A percentile compares a stretch with the other conserved stretches of the same genome.
phyloP scores from a whole-genome alignment of 768 basidiomycete species.

The Leucocoprinus sp. region DNA sequence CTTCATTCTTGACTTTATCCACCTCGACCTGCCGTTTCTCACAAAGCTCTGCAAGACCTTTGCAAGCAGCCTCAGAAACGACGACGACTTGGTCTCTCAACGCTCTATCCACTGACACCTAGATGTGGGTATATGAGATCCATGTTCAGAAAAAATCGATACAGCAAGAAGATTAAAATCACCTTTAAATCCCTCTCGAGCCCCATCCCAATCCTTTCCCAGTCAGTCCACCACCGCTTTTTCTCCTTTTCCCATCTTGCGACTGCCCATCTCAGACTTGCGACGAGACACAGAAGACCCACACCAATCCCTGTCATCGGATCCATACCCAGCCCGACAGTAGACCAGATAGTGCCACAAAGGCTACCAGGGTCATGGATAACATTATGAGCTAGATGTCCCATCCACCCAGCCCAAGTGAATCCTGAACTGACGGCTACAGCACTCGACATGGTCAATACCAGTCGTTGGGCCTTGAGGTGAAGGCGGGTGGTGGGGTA shows the following conservation, averaged over 20 bases:
- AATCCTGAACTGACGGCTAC: constrained; percentile 41
- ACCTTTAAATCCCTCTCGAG: constrained; percentile 60
- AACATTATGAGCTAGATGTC: constrained; percentile 32
- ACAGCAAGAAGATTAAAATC: constrained; percentile 2
- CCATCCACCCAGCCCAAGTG: constrained; percentile 55
- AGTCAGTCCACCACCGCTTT: constrained; percentile 61
- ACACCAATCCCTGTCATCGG: constrained; percentile 51
- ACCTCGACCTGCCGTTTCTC: constrained; percentile 37
- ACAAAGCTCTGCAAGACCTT: constrained; percentile 33
- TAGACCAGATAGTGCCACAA: constrained; percentile 14
- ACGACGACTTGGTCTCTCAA: constrained; percentile 45
- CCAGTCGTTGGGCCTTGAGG: constrained; percentile 49
- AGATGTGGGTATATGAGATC: no score
- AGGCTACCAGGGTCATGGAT: constrained; percentile 20
- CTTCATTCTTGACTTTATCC: constrained; percentile 32
- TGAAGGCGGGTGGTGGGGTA: constrained; percentile 55
- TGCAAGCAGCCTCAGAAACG: constrained; percentile 42
- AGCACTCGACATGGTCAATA: constrained; percentile 43
- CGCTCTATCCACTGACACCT: constrained; percentile 40
- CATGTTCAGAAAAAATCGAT: no score
- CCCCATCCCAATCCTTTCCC: constrained; percentile 51
- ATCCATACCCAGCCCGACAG: constrained; percentile 33
- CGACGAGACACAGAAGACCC: constrained; percentile 42
- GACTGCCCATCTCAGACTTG: constrained; percentile 53
- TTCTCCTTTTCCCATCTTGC: constrained; percentile 65